Evolutionary conservation across 768 basidiomycete genomes (phyloP).

Genomic region (Boletus vinaceobasis): DNA sequence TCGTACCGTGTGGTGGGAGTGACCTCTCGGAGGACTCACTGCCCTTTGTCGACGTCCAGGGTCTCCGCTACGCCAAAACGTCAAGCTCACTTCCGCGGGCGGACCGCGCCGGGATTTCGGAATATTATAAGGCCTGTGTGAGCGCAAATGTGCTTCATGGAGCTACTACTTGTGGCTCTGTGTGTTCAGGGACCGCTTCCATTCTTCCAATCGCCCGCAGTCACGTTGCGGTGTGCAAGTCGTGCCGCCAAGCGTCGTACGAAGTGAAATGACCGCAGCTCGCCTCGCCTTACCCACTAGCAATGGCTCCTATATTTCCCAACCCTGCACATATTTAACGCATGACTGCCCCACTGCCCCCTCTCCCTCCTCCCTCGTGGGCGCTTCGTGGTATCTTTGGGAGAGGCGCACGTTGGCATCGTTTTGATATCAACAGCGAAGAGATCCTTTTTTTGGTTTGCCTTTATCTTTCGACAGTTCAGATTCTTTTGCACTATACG

Average conservation of each 20-base stretch:
- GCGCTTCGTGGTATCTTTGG: background rate
- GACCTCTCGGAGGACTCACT: background rate
- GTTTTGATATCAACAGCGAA: conserved; percentile 9
- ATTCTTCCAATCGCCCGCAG: conserved; percentile 9
- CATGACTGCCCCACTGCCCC: background rate
- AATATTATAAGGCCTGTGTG: background rate
- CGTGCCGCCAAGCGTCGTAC: background rate
- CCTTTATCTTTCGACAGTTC: background rate
- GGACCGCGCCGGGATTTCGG: background rate
- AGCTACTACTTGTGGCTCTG: background rate
- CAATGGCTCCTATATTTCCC: background rate
- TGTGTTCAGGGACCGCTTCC: conserved; percentile 13
- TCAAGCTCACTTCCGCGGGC: conserved; percentile 3
- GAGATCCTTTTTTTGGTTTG: background rate
- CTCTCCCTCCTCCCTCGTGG: conserved; percentile 13
- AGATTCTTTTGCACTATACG: background rate
- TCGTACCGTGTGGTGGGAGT: background rate
- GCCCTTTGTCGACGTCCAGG: too few relatives aligned
- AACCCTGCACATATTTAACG: conserved; percentile 20
- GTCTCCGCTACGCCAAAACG: background rate
- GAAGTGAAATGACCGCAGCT: conserved; percentile 10
- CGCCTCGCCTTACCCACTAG: conserved; percentile 14
- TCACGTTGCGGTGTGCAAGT: conserved; percentile 16
- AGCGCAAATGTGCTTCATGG: background rate
- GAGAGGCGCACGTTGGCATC: background rate